Base-by-base conservation (phyloP, 768 basidiomycete species). In the Boletus vinaceobasis region DNA sequence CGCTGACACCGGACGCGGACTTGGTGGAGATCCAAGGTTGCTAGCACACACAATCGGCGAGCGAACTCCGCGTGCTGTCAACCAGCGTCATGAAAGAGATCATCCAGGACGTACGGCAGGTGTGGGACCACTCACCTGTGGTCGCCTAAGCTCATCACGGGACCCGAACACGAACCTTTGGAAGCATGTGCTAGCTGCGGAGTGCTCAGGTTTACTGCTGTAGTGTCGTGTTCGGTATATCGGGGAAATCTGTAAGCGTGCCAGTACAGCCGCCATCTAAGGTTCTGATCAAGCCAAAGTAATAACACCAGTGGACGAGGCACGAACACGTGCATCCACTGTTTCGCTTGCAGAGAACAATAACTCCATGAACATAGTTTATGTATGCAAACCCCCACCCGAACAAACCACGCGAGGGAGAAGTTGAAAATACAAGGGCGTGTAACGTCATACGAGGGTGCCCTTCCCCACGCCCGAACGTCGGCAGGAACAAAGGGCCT, bases 1-100 rank as follows among this genome's bases (percentile, higher is more conserved):
- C 56, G 53, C 13, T 55, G 64, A 53, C 49, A 61, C 26, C 64
- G 64, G 64, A 44, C 36, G 26, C 42, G 43, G 45, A 44, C 35
- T 17, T 38, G 52, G 32, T 51, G 35, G 21, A n/a, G 50, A 48
- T 42, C 29, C 45, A 56, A 39, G 50, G 48, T 35, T 51, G 21
- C 27, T 19, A 26, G 43, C 15, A 31, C 26, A 1, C 4, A 52
- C 13, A 21, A 19, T 45, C 43, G 21, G 36, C 32, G 47, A 40
- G 19, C n/a, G 15, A 54, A 32, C 31, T 38, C 52, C 42, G 40
- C 6, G 39, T 60, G 64, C 50, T 57, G 64, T 60, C 23, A 31
- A 62, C 31, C 45, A 44, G 48, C 31, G 35, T 35, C 17, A 40
- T 17, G 19, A 1, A 15, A 37, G 26, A 39, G 21, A 37, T 19